Conservation (phyloP, 805 yeast species). For the Pichia gijzeniarum region DNA sequence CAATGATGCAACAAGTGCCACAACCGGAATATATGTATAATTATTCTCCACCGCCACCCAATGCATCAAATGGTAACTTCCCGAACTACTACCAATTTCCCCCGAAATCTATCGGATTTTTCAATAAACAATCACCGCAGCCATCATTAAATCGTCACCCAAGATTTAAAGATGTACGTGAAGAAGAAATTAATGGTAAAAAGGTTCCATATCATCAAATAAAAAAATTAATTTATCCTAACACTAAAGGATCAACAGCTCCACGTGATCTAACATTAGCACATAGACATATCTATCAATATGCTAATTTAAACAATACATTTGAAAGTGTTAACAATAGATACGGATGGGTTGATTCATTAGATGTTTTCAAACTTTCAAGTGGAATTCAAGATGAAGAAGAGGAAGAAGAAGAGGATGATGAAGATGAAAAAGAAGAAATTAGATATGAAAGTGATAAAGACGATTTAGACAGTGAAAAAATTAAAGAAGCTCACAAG, state of each 20-base stretch:
- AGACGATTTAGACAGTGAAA: too few relatives aligned
- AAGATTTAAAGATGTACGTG: conserved; percentile 12
- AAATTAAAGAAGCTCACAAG: too few relatives aligned
- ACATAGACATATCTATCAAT: conserved; percentile 13
- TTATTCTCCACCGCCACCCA: conserved; percentile 1
- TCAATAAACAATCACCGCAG: neutral
- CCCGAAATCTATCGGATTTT: neutral
- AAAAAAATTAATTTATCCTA: conserved; percentile 14
- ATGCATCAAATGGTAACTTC: neutral
- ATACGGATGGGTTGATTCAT: conserved; percentile 18
- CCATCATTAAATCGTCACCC: conserved; percentile 8
- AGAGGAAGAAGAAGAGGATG: conserved; percentile 2
- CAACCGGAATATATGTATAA: neutral
- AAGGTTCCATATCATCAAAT: conserved; percentile 11
- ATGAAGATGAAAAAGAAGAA: neutral
- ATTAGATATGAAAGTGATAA: neutral
- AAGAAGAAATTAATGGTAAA: conserved; percentile 12
- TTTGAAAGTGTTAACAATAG: conserved; percentile 17
- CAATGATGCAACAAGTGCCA: conserved; percentile 2
- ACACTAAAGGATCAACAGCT: conserved; percentile 8
- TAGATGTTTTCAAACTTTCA: conserved; percentile 10
- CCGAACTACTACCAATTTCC: neutral
- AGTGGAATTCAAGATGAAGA: conserved; percentile 6
- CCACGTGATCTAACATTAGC: conserved; percentile 15
- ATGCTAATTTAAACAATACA: conserved; percentile 17